Evolutionary conservation across 2,329 filamentous ascomycete species (phyloP).

Genomic region (Aureobasidium musti): DNA sequence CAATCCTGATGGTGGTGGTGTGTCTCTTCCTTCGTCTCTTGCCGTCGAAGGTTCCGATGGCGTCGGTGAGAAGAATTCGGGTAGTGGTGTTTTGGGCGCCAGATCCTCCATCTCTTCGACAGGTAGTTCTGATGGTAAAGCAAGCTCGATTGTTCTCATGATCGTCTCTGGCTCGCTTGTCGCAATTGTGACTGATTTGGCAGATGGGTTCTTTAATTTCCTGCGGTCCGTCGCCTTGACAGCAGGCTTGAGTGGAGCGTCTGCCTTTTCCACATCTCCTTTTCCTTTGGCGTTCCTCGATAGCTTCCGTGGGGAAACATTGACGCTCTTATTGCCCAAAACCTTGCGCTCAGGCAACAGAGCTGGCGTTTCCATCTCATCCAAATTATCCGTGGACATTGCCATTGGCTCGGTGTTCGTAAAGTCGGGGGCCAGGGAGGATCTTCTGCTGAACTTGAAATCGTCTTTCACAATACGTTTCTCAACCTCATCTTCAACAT

Average conservation of each 20-base stretch:
- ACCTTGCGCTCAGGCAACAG: slow-evolving; percentile 43
- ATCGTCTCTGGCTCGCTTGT: slow-evolving; percentile 33
- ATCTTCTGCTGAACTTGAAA: slow-evolving; percentile 52
- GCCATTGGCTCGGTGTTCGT: neutral
- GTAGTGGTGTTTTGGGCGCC: slow-evolving; percentile 38
- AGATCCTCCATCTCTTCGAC: neutral
- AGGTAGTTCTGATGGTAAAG: neutral
- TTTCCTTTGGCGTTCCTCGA: slow-evolving; percentile 27
- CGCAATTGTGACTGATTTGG: slow-evolving; percentile 31
- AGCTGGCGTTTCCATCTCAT: neutral
- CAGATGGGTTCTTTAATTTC: slow-evolving; percentile 29
- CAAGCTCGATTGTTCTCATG: slow-evolving; percentile 27
- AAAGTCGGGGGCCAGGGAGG: slow-evolving; percentile 22
- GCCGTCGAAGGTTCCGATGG: slow-evolving; percentile 47
- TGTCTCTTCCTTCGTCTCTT: slow-evolving; percentile 50
- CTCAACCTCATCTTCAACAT: slow-evolving; percentile 48
- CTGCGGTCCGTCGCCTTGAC: slow-evolving; percentile 27
- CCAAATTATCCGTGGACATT: neutral
- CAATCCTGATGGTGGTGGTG: slow-evolving; percentile 36
- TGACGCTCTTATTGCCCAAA: slow-evolving; percentile 47
- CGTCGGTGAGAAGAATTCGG: slow-evolving; percentile 48
- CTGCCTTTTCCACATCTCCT: slow-evolving; percentile 32
- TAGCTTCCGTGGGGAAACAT: slow-evolving; percentile 42
- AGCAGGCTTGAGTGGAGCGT: slow-evolving; percentile 26
- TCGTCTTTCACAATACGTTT: slow-evolving; percentile 43